Evolutionary conservation across 306 rosid genomes (phyloP).

Genomic region (Echinosophora koreensis): DNA sequence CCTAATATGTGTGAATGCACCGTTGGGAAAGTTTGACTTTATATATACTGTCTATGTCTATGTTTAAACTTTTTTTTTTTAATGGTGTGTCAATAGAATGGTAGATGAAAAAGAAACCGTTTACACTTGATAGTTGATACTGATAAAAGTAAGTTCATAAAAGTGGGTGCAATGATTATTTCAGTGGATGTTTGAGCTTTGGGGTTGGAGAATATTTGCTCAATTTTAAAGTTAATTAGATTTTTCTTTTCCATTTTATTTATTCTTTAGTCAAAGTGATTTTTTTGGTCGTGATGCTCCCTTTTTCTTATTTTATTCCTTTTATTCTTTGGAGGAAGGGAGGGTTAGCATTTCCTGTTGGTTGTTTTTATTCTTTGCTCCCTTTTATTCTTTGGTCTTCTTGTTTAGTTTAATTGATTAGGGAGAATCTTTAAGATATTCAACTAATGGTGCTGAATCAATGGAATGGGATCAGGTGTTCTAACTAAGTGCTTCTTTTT

Average conservation of each 20-base stretch:
- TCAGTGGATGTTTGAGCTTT: slow-evolving; percentile 20
- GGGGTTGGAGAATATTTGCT: slow-evolving; percentile 37
- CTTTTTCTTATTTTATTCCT: slow-evolving; percentile 36
- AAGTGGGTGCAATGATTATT: slow-evolving; percentile 20
- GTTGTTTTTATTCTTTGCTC: not conserved
- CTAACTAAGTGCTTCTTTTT: not conserved
- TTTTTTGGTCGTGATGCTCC: slow-evolving; percentile 7
- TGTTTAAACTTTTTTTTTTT: not conserved
- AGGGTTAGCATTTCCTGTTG: slow-evolving; percentile 14
- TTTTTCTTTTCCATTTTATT: slow-evolving; percentile 3
- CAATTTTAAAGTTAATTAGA: slow-evolving; percentile 26
- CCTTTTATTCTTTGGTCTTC: not conserved
- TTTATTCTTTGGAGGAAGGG: slow-evolving; percentile 40
- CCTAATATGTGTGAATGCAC: not conserved
- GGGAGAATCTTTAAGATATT: slow-evolving; percentile 36
- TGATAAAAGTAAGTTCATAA: not conserved
- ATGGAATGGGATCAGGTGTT: slow-evolving; percentile 42
- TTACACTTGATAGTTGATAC: not conserved
- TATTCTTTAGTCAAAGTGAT: slow-evolving; percentile 27
- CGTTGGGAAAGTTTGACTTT: not conserved
- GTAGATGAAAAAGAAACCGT: not conserved
- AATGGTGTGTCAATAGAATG: not conserved
- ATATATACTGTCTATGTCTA: not conserved
- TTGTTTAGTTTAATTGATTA: slow-evolving; percentile 14
- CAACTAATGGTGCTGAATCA: slow-evolving; percentile 44